phyloP scores from a whole-genome alignment of 768 basidiomycete species.

The Boletus reticulatus region DNA sequence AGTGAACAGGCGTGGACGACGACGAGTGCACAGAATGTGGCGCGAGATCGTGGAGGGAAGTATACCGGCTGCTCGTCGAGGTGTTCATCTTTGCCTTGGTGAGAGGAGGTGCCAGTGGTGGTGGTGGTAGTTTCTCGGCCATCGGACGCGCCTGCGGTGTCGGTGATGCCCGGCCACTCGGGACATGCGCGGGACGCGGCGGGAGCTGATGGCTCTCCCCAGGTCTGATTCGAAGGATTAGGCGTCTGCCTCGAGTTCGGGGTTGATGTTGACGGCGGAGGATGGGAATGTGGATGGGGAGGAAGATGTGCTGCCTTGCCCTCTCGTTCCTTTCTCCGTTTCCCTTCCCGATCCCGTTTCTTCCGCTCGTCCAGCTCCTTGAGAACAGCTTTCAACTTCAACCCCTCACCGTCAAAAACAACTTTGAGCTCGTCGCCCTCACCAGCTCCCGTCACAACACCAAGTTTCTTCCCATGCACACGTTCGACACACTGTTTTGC shows the following conservation, averaged over 20 bases:
- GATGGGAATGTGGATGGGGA: slow-evolving; percentile 10
- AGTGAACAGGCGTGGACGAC: slow-evolving; percentile 34
- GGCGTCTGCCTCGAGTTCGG: slow-evolving; percentile 30
- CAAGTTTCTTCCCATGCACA: slow-evolving; percentile 64
- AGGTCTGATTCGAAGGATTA: slow-evolving; percentile 12
- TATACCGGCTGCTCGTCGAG: slow-evolving; percentile 21
- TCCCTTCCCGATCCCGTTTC: slow-evolving; percentile 48
- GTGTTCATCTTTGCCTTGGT: slow-evolving; percentile 29
- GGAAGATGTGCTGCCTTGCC: slow-evolving; percentile 16
- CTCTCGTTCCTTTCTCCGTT: slow-evolving; percentile 41
- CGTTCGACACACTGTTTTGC: slow-evolving; percentile 64
- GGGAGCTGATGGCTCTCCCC: slow-evolving; percentile 30
- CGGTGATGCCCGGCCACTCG: slow-evolving; percentile 28
- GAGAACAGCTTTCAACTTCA: slow-evolving; percentile 59
- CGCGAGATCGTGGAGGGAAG: slow-evolving; percentile 19
- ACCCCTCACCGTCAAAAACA: slow-evolving; percentile 77
- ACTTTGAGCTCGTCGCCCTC: slow-evolving; percentile 68
- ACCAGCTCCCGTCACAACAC: slow-evolving; percentile 40
- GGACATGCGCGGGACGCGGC: slow-evolving; percentile 24
- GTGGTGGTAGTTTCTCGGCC: slow-evolving; percentile 25
- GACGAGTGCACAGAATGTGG: slow-evolving; percentile 29
- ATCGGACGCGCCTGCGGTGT: slow-evolving; percentile 27
- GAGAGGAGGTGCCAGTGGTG: slow-evolving; percentile 1
- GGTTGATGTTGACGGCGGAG: slow-evolving; percentile 19
- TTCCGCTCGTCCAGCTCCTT: slow-evolving; percentile 56